Base-by-base conservation (phyloP, 352 stramenopile genomes). In the Plasmopara muralis region DNA sequence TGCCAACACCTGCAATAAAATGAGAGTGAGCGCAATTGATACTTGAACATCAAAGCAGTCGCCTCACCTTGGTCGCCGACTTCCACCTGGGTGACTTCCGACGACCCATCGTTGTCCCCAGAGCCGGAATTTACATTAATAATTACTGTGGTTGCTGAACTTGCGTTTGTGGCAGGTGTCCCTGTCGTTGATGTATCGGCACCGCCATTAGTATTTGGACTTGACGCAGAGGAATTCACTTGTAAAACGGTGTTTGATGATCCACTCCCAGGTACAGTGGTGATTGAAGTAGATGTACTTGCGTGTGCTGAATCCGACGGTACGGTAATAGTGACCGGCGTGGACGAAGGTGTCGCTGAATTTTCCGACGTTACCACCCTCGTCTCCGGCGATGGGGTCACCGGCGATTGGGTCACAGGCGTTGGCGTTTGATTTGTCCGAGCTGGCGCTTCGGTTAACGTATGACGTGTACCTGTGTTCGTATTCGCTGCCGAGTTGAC, bases 81-180 rank as follows among this genome's bases (percentile, higher is more conserved):
- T 39, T 58, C 45, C 14, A 62, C 29, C 18, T 18, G 13, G 0
- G 18, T 25, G 15, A 53, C 8, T 10, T 49, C 50, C 9, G 62
- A 64, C 1, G 53, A 63, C n/a, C 33, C 33, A 31, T 58, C 50
- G n/a, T 18, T 47, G 16, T 61, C 63, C 20, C 38, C 35, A 7
- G 40, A 52, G 1, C 55, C 35, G 9, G 58, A 61, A 35, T 51
- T 34, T 9, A 53, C 42, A 16, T 53, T 47, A 15, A 65, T 42
- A 16, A 63, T 50, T 13, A 70, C 50, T 6, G 57, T 70, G 3
- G 57, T 45, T 9, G 63, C 54, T 2, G 63, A 55, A 12, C 56
- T 68, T 16, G 63, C 53, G 10, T 34, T 68, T 25, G 62, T 53
- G 8, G 45, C 47, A 5, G 57, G 43, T 15, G 49, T 50, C 28